Conservation (phyloP, 2,329 filamentous ascomycete genomes). For the Pezizomycotina sp. region DNA sequence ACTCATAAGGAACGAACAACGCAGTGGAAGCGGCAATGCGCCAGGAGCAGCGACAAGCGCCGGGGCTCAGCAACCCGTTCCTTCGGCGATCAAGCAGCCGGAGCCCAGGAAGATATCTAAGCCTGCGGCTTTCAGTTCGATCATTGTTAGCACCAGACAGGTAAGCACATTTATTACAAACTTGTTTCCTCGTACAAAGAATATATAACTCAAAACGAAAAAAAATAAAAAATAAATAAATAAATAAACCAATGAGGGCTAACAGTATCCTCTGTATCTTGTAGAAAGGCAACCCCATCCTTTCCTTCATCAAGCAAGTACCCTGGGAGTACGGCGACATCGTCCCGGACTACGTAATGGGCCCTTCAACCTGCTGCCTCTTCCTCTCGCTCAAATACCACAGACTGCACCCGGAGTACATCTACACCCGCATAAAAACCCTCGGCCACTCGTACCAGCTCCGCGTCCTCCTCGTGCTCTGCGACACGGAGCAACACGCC, state of each 20-base stretch:
- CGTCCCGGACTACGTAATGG: constrained; percentile 82
- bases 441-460: constrained; percentile 75
- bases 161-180: constrained; percentile 44
- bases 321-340: constrained; percentile 97
- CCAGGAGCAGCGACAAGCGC: constrained; percentile 23
- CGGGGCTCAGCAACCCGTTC: constrained; percentile 19
- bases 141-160: constrained; percentile 23
- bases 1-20: too few species aligned
- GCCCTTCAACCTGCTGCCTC: constrained; percentile 71
- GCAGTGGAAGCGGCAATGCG: constrained; percentile 10
- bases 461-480: constrained; percentile 68
- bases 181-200: constrained; percentile 58
- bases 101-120: constrained; percentile 19
- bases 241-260: constrained; percentile 1
- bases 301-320: constrained; percentile 63
- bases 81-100: constrained; percentile 12
- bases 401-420: constrained; percentile 90
- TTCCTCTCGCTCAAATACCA: constrained; percentile 96
- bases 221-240: background rate
- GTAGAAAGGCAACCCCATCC: constrained; percentile 86
- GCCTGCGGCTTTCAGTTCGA: constrained; percentile 14
- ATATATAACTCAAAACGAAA: constrained; percentile 1
- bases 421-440: constrained; percentile 78
- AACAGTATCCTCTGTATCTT: background rate
- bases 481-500: constrained; percentile 73